phyloP scores from a whole-genome alignment of 1,284 basidiomycete genomes.

The Hymenochaete sp. region DNA sequence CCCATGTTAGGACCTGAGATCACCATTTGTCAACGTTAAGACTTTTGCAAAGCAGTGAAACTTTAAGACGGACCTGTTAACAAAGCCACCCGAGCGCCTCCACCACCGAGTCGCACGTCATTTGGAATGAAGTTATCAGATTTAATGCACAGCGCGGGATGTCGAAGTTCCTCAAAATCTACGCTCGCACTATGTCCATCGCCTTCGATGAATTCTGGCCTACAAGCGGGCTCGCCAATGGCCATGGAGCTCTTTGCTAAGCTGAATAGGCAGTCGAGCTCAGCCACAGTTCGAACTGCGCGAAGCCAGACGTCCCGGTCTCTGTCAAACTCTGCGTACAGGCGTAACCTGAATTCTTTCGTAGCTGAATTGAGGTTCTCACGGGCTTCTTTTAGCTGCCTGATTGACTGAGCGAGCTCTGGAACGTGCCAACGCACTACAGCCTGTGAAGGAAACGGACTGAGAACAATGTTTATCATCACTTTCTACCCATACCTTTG shows the following conservation, averaged over 20 bases:
- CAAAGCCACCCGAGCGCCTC: constrained; percentile 72
- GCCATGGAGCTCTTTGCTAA: constrained; percentile 85
- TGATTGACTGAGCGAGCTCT: constrained; percentile 60
- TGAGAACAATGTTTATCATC: constrained; percentile 3
- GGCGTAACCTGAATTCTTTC: constrained; percentile 73
- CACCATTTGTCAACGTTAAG: constrained; percentile 1
- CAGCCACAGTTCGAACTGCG: constrained; percentile 68
- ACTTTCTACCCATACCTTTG: constrained; percentile 47
- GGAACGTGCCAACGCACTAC: constrained; percentile 72
- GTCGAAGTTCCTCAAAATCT: constrained; percentile 76
- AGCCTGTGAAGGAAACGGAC: constrained; percentile 36
- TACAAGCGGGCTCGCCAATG: constrained; percentile 87
- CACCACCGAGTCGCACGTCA: constrained; percentile 79
- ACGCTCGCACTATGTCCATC: constrained; percentile 72
- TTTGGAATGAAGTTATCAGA: constrained; percentile 88
- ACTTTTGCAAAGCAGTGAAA: constrained; percentile 2
- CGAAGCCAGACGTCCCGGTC: constrained; percentile 77
- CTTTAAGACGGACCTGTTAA: constrained; percentile 66
- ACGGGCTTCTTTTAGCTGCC: constrained; percentile 82
- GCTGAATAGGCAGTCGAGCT: constrained; percentile 92
- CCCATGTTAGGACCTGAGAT: constrained; percentile 80
- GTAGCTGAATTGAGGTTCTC: constrained; percentile 76
- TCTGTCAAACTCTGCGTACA: constrained; percentile 80
- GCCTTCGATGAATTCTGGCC: constrained; percentile 72
- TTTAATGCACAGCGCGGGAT: constrained; percentile 70